These are phyloP conservation scores for Sclerotinia glacialis DNA, from an alignment of 2,329 filamentous ascomycete genomes.

Conservation along the genomic window DNA sequence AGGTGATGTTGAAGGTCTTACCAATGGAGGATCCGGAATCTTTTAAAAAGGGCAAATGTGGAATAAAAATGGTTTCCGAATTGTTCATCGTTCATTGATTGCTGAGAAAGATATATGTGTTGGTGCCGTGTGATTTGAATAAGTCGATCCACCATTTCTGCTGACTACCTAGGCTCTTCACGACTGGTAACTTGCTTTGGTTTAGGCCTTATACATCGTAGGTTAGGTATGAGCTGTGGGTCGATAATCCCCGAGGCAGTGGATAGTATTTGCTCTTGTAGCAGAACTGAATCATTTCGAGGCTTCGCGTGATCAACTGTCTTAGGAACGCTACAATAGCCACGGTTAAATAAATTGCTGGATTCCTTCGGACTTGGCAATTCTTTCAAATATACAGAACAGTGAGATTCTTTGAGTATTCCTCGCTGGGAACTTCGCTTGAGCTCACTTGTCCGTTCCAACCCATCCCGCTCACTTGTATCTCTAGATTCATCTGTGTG, in stretches of 20 bases:
- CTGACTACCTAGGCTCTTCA: no score
- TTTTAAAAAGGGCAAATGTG: neutral
- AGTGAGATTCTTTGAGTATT: neutral
- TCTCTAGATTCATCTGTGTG: neutral
- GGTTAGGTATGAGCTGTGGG: neutral
- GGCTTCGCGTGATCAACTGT: neutral
- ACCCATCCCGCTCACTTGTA: neutral
- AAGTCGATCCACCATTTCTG: neutral
- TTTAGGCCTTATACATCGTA: neutral
- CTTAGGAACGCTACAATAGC: neutral
- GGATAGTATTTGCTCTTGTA: neutral
- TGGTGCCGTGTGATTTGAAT: neutral
- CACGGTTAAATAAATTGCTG: neutral
- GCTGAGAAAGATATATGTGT: neutral
- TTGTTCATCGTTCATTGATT: neutral
- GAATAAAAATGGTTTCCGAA: neutral
- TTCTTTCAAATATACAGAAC: neutral
- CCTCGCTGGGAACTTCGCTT: neutral
- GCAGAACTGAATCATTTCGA: neutral
- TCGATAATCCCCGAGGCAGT: no score
- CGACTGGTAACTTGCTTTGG: no score
- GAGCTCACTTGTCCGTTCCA: neutral
- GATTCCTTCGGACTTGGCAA: neutral
- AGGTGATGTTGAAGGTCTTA: neutral
- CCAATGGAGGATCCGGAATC: neutral